A percentile compares a stretch with the other conserved stretches of the same genome.
phyloP scores from a whole-genome alignment of 192 early-diverging fungal species.

The Podila horticola region DNA sequence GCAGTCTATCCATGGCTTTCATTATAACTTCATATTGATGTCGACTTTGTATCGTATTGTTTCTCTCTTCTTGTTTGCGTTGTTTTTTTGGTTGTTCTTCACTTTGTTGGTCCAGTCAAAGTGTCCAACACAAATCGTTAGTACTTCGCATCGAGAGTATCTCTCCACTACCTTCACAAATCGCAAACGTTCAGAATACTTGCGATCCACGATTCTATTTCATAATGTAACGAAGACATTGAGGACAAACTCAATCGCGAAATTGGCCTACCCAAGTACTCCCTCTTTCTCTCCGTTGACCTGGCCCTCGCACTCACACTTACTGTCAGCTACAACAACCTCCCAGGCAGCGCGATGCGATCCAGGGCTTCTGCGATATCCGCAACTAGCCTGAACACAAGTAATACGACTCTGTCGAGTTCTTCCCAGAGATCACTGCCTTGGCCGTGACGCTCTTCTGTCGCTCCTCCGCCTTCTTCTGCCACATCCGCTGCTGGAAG shows the following conservation, averaged over 20 bases:
- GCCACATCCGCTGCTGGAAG: slow-evolving; percentile 38
- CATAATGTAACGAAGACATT: background rate
- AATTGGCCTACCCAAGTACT: background rate
- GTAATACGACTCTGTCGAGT: slow-evolving; percentile 16
- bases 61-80: too few relatives aligned
- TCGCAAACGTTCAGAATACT: too few relatives aligned
- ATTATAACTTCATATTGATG: too few relatives aligned
- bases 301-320: background rate
- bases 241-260: too few relatives aligned
- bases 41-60: too few relatives aligned
- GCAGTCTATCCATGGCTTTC: too few relatives aligned
- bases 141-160: too few relatives aligned
- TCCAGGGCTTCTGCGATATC: background rate
- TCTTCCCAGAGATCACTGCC: slow-evolving; percentile 12
- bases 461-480: slow-evolving; percentile 38
- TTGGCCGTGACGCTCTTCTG: slow-evolving; percentile 39
- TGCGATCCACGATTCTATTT: too few relatives aligned
- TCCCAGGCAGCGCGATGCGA: background rate
- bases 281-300: background rate
- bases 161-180: too few relatives aligned
- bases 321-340: background rate
- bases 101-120: too few relatives aligned
- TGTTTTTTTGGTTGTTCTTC: too few relatives aligned
- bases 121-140: too few relatives aligned
- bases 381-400: slow-evolving; percentile 12